Conservation (phyloP, 495 filamentous ascomycete species). For the Aspergillus wentii region DNA sequence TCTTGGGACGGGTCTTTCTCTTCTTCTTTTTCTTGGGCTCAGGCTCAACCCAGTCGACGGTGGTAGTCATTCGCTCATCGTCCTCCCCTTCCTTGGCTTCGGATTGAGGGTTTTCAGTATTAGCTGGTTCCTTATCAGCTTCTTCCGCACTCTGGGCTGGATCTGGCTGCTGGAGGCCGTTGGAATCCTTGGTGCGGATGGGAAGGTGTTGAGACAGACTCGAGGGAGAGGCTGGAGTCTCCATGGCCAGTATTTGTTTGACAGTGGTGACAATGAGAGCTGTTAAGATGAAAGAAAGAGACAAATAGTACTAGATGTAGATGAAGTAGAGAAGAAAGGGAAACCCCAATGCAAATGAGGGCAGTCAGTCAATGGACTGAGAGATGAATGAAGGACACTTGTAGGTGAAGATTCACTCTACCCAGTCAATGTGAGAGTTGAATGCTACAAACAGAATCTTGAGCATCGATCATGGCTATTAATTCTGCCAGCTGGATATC, state of each 20-base stretch:
- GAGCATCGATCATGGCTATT: no score
- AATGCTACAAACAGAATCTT: no score
- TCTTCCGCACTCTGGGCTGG: background rate
- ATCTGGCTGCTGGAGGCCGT: background rate
- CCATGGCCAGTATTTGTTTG: background rate
- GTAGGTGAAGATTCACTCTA: no score
- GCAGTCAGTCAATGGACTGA: no score
- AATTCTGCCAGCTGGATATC: no score
- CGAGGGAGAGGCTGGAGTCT: background rate
- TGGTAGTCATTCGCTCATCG: slow-evolving; percentile 6
- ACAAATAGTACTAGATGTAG: background rate
- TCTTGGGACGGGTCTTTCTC: slow-evolving; percentile 36
- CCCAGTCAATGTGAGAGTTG: no score
- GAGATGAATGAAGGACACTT: no score
- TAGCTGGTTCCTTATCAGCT: background rate
- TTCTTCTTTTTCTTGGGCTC: slow-evolving; percentile 26
- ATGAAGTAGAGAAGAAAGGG: slow-evolving; percentile 1
- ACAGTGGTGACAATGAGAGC: background rate
- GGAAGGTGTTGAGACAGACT: background rate
- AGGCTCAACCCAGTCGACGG: slow-evolving; percentile 7
- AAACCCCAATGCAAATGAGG: background rate
- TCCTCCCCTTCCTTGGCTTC: background rate
- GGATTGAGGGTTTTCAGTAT: background rate
- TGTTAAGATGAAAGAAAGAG: background rate
- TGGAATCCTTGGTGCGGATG: background rate